Evolutionary conservation across 805 yeast species (phyloP), one percentile per base, ranked within the genome.

Genomic region (Lipomyces chichibuensis): DNA sequence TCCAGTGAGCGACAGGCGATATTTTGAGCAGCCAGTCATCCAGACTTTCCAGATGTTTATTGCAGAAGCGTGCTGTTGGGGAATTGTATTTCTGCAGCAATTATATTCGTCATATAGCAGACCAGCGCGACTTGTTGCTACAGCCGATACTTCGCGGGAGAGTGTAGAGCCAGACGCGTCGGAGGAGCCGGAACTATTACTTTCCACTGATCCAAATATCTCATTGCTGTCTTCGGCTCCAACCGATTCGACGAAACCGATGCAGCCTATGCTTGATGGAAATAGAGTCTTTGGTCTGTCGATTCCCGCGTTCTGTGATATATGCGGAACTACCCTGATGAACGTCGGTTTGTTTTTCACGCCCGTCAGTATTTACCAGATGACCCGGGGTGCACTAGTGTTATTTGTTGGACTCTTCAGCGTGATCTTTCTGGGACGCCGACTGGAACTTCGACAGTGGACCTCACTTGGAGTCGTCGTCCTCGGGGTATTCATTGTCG

Each of bases 41-140:
- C 95, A 90, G 75, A 87, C 95, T 1, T 78, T 88, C 23, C 94
- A 90, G 77, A 90, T 90, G 95, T 90, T 90, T 74, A 75, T 88
- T 3, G 96, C 93, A 29, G 96, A 90, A 74, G 77, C 85, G 49
- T 76, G 78, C 32, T 84, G 87, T 60, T 83, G 81, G 76, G 54
- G 83, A 6, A 82, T 82, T 23, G 73, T 71, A 14, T 65, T 62
- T 33, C 43, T 69, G 29, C 56, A 51, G 27, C 39, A 46, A n/a
- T 29, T 65, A 52, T 52, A 49, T 49, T 5, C 32, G 17, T 25
- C 46, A 23, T 65, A 65, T 32, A 51, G 25, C 29, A 5, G 29
- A 11, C n/a, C 37, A 9, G 37, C 53, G 35, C 60, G n/a, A 37
- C 23, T 33, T 3, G 39, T 25, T 9, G 52, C 23, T 4, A 58